Evolutionary conservation across 768 basidiomycete genomes (phyloP).

Genomic region (Rhodotorula paludigena): DNA sequence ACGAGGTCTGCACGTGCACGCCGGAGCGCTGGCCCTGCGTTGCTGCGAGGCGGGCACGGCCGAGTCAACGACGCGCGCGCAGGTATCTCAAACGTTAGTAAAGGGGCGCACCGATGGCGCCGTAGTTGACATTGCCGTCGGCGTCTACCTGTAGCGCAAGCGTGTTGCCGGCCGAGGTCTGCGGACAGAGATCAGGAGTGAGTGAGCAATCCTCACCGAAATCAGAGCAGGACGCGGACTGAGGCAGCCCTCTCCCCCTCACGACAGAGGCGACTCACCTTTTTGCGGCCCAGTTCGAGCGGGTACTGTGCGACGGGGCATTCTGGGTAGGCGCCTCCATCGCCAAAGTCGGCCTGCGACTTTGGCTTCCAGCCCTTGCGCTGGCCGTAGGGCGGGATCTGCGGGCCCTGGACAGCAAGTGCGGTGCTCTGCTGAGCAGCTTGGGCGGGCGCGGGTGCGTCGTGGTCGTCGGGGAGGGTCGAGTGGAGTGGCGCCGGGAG

Average conservation of each 20-base stretch:
- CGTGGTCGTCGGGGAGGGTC: background rate
- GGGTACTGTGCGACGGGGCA: conserved; percentile 98
- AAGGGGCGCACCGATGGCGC: conserved; percentile 61
- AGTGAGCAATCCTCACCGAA: background rate
- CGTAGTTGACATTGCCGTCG: conserved; percentile 94
- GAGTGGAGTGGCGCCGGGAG: conserved; percentile 34
- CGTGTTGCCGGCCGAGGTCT: conserved; percentile 89
- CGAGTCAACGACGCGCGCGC: background rate
- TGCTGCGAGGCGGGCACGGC: conserved; percentile 49
- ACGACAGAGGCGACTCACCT: conserved; percentile 45
- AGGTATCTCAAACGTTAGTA: background rate
- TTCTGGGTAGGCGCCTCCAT: conserved; percentile 61
- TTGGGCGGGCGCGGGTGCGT: background rate
- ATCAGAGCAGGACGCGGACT: background rate
- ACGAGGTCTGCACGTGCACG: conserved; percentile 85
- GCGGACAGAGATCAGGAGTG: background rate
- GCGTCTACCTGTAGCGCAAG: conserved; percentile 93
- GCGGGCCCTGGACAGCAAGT: conserved; percentile 30
- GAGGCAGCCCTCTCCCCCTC: too few relatives aligned
- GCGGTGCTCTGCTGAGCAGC: background rate
- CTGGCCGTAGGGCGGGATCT: conserved; percentile 77
- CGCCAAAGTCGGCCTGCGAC: conserved; percentile 73
- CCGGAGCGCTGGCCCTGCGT: conserved; percentile 85
- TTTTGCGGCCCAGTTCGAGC: conserved; percentile 88
- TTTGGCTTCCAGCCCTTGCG: conserved; percentile 80